Evolutionary conservation across 2,329 filamentous ascomycete species (phyloP), one percentile per base, ranked within the genome.

Genomic region (Fusarium papillatum): DNA sequence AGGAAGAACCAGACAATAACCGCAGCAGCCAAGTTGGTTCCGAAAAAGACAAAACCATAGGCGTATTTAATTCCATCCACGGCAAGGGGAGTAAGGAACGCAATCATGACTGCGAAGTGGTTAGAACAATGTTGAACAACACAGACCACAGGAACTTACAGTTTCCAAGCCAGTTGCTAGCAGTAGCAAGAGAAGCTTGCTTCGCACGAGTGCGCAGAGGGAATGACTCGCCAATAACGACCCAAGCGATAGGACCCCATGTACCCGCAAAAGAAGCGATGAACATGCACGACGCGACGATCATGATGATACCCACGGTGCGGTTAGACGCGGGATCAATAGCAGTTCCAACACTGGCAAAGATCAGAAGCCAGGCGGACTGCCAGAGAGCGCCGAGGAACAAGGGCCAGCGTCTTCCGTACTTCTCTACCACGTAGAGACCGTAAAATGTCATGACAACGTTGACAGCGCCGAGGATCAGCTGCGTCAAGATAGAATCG

Each of bases 221-320:
- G 80, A 93, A 94, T 60, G 90, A 90, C 82, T 94, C 93, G 63
- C 90, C 91, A 53, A 92, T 90, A 68, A 93, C 89, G 38, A 91
- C 90, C 93, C 93, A 95, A 7, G 91, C 87, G 63, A 94, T 90
- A 0, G 93, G 93, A 16, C 93, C 93, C 92, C 92, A 95, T 4
- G 92, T 94, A 55, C 86, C 74, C 3, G 93, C 93, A 76, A 94
- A 95, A 2, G 90, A 92, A 61, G 91, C 89, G 68, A 95, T 95
- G 83, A 95, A 95, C 86, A 95, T 90, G 83, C 91, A 94, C 4
- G 93, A 91, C 66, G 93, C 90, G 13, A 93, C 90, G 76, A 95
- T 94, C 89, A 95, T 92, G 71, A 92, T 88, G 8, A 91, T 90
- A 14, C 93, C 93, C 16, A 90, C 87, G 1, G 84, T 82, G 13